A percentile compares a stretch with the other conserved stretches of the same genome.
Conservation (phyloP, 768 basidiomycete species). For the Rhizopogon salebrosus region DNA sequence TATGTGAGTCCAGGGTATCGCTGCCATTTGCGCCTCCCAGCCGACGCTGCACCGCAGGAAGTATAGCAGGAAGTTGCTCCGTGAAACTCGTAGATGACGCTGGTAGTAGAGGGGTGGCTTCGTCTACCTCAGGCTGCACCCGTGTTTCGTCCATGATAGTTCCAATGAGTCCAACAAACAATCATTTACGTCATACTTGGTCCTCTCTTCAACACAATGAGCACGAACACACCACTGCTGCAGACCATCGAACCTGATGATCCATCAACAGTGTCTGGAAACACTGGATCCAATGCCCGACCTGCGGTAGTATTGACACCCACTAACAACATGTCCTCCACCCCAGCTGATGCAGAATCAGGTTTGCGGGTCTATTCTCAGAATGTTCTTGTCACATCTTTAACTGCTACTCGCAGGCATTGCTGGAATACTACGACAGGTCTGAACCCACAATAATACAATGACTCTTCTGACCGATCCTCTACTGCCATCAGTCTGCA, state of each 20-base stretch:
- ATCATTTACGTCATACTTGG: not conserved
- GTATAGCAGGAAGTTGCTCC: not conserved
- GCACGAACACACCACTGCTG: conserved; percentile 58
- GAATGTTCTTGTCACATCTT: not conserved
- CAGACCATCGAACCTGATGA: conserved; percentile 90
- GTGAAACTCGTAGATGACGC: not conserved
- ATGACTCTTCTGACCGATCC: conserved; percentile 6
- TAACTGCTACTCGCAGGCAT: conserved; percentile 41
- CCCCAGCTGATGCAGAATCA: conserved; percentile 66
- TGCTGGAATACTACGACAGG: conserved; percentile 74
- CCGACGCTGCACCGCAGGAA: conserved; percentile 4
- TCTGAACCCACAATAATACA: conserved; percentile 21
- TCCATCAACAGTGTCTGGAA: conserved; percentile 26
- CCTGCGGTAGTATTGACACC: conserved; percentile 56
- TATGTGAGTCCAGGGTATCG: not conserved
- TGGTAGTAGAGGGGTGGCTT: conserved; percentile 2
- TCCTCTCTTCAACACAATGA: conserved; percentile 35
- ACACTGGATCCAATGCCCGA: conserved; percentile 23
- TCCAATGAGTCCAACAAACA: conserved; percentile 3
- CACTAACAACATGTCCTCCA: conserved; percentile 50
- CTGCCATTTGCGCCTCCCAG: not conserved
- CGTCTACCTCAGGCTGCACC: not conserved
- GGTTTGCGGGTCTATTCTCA: conserved; percentile 33
- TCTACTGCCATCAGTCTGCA: conserved; percentile 50
- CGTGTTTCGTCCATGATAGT: not conserved